Conservation (phyloP, 148 eudicot genomes). For the Cornus controversa region DNA sequence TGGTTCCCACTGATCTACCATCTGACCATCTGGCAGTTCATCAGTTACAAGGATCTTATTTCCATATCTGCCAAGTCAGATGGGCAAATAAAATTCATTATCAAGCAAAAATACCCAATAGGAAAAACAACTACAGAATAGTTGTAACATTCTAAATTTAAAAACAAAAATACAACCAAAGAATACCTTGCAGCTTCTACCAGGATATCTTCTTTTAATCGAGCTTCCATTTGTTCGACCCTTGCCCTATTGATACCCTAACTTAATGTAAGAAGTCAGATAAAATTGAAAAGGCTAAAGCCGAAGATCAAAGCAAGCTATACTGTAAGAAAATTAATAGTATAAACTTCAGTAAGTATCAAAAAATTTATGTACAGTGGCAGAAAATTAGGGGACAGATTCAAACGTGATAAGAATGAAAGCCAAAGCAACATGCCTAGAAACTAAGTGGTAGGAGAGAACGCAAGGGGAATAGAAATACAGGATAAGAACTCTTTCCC, state of each 20-base stretch:
- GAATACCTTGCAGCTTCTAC: conserved; percentile 84
- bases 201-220: conserved; percentile 85
- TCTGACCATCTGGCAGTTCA: conserved; percentile 97
- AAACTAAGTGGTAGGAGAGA: neutral
- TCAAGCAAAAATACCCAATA: conserved; percentile 7
- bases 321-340: neutral
- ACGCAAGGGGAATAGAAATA: neutral
- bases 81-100: conserved; percentile 8
- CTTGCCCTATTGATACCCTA: conserved; percentile 96
- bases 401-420: neutral
- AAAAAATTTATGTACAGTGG: neutral
- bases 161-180: conserved; percentile 3
- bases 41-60: conserved; percentile 93
- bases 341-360: neutral
- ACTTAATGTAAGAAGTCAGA: conserved; percentile 29
- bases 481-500: neutral
- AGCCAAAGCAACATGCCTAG: neutral
- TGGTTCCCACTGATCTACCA: conserved; percentile 99
- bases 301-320: conserved; percentile 11
- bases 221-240: conserved; percentile 96
- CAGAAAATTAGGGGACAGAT: neutral
- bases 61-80: conserved; percentile 61
- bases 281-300: conserved; percentile 29
- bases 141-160: neutral
- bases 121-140: conserved; percentile 11